Conservation (phyloP, 768 basidiomycete genomes). For the Filobasidium wieringae region DNA sequence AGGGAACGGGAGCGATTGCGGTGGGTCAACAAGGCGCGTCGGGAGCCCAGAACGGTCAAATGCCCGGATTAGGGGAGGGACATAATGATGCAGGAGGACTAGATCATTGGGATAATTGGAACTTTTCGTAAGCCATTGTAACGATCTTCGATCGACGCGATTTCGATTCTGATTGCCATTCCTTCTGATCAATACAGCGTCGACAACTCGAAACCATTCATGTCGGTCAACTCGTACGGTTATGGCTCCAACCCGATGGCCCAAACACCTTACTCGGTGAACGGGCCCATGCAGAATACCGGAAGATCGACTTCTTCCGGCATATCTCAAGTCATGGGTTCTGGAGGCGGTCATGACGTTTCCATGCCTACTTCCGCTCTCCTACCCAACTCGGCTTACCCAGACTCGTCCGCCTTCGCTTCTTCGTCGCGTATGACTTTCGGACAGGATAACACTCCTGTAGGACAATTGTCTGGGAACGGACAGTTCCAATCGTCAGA, state of each 20-base stretch:
- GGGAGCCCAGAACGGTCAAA: too few relatives aligned
- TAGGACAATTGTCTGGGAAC: slow-evolving; percentile 1
- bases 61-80: background rate
- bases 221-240: background rate
- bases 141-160: background rate
- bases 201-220: background rate
- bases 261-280: background rate
- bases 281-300: too few relatives aligned
- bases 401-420: slow-evolving; percentile 2
- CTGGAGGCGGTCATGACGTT: too few relatives aligned
- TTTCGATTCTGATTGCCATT: background rate
- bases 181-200: background rate
- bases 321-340: background rate
- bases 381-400: slow-evolving; percentile 6
- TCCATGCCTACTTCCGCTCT: slow-evolving; percentile 16
- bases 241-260: background rate
- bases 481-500: slow-evolving; percentile 8
- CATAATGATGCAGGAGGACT: slow-evolving; percentile 9
- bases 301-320: background rate
- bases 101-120: slow-evolving; percentile 16
- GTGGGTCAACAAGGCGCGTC: too few relatives aligned
- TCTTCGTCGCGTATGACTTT: slow-evolving; percentile 6
- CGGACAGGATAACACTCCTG: background rate
- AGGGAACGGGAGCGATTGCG: too few relatives aligned
- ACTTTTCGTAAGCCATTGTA: background rate